Percentiles rank a stretch among this genome's conserved stretches.
These are phyloP conservation scores for Schrenkiella parvula DNA, from an alignment of 345 rosid genomes.

Conservation along the genomic window DNA sequence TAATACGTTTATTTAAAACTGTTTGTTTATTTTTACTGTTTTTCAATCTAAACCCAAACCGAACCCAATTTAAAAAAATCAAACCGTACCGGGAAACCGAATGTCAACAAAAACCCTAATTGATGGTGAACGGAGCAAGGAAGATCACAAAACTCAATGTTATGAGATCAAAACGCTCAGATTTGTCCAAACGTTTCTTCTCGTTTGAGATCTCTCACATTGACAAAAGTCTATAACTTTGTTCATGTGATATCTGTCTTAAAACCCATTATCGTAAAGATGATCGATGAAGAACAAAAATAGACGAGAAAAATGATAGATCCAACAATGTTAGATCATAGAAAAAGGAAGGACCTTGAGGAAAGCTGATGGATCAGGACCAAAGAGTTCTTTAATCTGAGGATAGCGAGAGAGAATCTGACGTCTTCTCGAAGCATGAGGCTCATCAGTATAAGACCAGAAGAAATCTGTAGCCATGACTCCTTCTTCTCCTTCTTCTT, in stretches of 20 bases:
- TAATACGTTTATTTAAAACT: background rate
- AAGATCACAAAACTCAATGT: background rate
- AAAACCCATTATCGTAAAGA: background rate
- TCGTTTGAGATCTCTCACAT: background rate
- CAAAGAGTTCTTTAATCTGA: slow-evolving; percentile 75
- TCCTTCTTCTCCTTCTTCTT: slow-evolving; percentile 35
- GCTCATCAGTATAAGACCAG: slow-evolving; percentile 94
- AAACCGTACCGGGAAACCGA: background rate
- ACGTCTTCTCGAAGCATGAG: slow-evolving; percentile 70
- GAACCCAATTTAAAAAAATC: background rate
- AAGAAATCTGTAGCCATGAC: slow-evolving; percentile 80
- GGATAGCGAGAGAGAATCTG: slow-evolving; percentile 90
- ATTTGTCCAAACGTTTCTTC: background rate
- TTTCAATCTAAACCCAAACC: background rate
- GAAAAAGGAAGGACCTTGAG: slow-evolving; percentile 43
- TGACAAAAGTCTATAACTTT: background rate
- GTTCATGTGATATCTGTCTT: background rate
- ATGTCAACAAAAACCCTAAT: background rate
- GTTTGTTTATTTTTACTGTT: background rate
- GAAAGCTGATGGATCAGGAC: slow-evolving; percentile 81
- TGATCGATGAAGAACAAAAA: background rate
- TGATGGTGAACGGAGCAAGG: background rate
- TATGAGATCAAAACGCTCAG: background rate
- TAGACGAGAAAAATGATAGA: background rate
- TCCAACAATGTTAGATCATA: background rate